These are phyloP conservation scores for Dentipellis sp. DNA, from an alignment of 768 basidiomycete species.

Conservation along the genomic window DNA sequence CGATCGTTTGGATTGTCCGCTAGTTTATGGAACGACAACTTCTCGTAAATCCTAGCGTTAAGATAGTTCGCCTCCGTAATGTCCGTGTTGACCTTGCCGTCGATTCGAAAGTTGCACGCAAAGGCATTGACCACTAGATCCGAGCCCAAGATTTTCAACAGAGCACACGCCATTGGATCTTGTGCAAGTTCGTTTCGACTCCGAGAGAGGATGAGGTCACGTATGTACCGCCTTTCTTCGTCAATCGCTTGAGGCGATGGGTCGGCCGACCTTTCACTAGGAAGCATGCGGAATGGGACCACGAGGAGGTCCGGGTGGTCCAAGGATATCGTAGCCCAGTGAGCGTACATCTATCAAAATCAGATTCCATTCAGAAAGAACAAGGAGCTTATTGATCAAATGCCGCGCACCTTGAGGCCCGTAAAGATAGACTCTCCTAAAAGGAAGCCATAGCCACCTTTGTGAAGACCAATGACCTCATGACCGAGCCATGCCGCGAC, in stretches of 20 bases:
- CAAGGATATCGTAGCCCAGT: slow-evolving; percentile 32
- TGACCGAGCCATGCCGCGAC: slow-evolving; percentile 29
- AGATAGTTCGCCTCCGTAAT: slow-evolving; percentile 33
- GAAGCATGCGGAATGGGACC: slow-evolving; percentile 30
- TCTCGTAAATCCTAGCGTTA: slow-evolving; percentile 29
- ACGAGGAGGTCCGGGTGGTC: slow-evolving; percentile 26
- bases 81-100: slow-evolving; percentile 26
- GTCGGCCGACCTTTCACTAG: slow-evolving; percentile 20
- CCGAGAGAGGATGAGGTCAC: slow-evolving; percentile 7
- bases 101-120: slow-evolving; percentile 31
- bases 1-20: slow-evolving; percentile 17
- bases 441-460: slow-evolving; percentile 28
- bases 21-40: slow-evolving; percentile 25
- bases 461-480: slow-evolving; percentile 30
- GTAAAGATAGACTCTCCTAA: slow-evolving; percentile 31
- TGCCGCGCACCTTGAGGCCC: slow-evolving; percentile 22
- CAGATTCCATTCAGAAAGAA: neutral
- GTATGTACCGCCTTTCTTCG: slow-evolving; percentile 14
- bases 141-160: slow-evolving; percentile 12
- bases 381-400: neutral
- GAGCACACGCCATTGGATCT: slow-evolving; percentile 4
- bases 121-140: slow-evolving; percentile 39
- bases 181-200: slow-evolving; percentile 9
- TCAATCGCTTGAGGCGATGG: slow-evolving; percentile 16
- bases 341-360: slow-evolving; percentile 21